Base-by-base conservation (phyloP, 768 basidiomycete species). In the Chalciporus piperatus region DNA sequence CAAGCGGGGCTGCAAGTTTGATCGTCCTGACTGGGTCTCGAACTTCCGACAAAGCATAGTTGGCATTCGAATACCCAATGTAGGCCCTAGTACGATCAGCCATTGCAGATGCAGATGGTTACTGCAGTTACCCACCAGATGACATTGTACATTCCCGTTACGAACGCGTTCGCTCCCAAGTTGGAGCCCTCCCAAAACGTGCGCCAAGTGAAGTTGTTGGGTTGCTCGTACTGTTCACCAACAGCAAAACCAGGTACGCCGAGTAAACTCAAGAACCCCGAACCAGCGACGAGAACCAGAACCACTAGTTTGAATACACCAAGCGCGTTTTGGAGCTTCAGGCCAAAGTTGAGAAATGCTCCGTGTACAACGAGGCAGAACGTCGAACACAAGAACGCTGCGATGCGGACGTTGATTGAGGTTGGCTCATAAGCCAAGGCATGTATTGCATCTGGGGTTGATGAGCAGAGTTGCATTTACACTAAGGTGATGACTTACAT, bases 21-120 rank as follows among this genome's bases (percentile, higher is more conserved):
- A 91, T 79, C 1, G 87, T 89, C 37, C 77, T 74, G 4, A 89
- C 76, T 1, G 87, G 89, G 55, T 89, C 77, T 20, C 75, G 76
- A 6, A 87, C 74, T 60, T 91, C 87, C 4, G 84, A 85, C 5
- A 90, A 71, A 0, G 82, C 84, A 55, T 87, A 88, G 60, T 89
- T 88, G 9, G 85, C 86, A 51, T 85, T 87, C 3, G 81, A 79
- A 61, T 88, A 91, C 0, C 88, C 88, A 42, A 79, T 75, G 60
- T 82, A 87, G 0, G 84, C 83, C 86, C 86, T 87, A 38, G 11
- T 30, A 14, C 12, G 47, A 25, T 58, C 6, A 47, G 42, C 9
- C 3, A 20, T 7, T 32, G 6, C 48, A 27, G 27, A 12, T 6
- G 2, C 0, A 4, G 14, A 45, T n/a, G 5, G 30, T 5, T 5